Evolutionary conservation across 1,284 basidiomycete species (phyloP), one percentile per base, ranked within the genome.

Genomic region (Clitocybe nebularis): DNA sequence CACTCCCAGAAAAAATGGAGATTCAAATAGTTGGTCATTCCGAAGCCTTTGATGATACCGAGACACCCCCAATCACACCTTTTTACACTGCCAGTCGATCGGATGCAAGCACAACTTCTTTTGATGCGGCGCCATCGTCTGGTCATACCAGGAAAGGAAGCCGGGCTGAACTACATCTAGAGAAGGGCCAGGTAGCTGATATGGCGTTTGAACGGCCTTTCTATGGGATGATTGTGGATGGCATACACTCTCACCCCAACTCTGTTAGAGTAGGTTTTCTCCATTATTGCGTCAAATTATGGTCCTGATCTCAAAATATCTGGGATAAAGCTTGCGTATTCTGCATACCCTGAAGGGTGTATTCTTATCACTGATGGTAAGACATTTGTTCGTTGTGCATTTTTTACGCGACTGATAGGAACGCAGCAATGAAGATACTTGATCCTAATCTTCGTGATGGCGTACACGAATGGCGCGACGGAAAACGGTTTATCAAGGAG

Each of bases 151-250:
- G 54, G 19, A 59, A 58, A 39, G 45, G 49, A 25, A 63, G 59
- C 39, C 55, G 62, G 37, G 56, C 56, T 20, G 62, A 62, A 44
- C 49, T 68, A 14, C 65, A 67, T 43, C 59, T 64, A 29, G 65
- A 67, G 8, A 66, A 69, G 49, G 65, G 63, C 8, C 57, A 68
- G 35, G 47, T 68, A 22, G 63, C 65, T 22, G 63, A 66, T 48
- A 66, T 68, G 71, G 70, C 55, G n/a, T 81, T 84, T 49, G 75
- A 77, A 54, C 69, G 88, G 46, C 90, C 91, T 13, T 93, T 81
- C 65, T 95, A 89, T 57, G 90, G 88, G 41, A 67, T 94, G 46
- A 95, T 95, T 48, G 90, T 91, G 8, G 92, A 95, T 59, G 92
- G 92, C 0, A 81, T 92, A 44, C 92, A 95, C 61, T 88, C 81